Base-by-base conservation (phyloP, 2,329 filamentous ascomycete genomes). In the Diaporthe helianthi region DNA sequence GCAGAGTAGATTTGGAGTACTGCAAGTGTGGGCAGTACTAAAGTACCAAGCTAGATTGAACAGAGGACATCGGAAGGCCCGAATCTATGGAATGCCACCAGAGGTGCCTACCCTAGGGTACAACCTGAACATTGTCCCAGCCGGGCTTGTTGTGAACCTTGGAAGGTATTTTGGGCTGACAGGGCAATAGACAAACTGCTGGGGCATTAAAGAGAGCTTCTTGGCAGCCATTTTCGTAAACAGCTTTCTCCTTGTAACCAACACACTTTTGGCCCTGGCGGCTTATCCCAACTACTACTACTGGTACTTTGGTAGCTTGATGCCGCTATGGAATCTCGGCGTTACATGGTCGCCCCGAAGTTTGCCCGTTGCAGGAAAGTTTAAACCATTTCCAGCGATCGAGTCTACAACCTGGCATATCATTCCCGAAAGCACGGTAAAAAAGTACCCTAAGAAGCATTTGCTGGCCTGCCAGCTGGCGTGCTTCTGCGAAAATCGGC, bases 291-390 rank as follows among this genome's bases (percentile, higher is more conserved):
- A n/a, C n/a, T n/a, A n/a, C n/a, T n/a, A n/a, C n/a, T n/a, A n/a
- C n/a, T n/a, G n/a, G n/a, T n/a, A n/a, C n/a, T n/a, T n/a, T n/a
- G n/a, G n/a, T n/a, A n/a, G n/a, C n/a, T n/a, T n/a, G n/a, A n/a
- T n/a, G n/a, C n/a, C n/a, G n/a, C n/a, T n/a, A 61, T 47, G 8
- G 41, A 61, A 24, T 61, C 58, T 61, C 38, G 58, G 58, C 58
- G 58, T 61, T 46, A 47, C 41, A 46, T 46, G 41, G 17, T 47
- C 8, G 29, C 41, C 41, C 58, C 41, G 33, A 41, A 33, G 26
- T 33, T 61, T 61, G 24, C 26, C 26, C 19, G 29, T 33, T 61
- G 26, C 58, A 61, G 41, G 5, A 46, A 17, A 33, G 19, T 17
- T 17, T 24, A 33, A 33, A 10, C n/a, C 17, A 58, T 41, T 41